phyloP scores from a whole-genome alignment of 768 basidiomycete species.

The Podaxis sp. region DNA sequence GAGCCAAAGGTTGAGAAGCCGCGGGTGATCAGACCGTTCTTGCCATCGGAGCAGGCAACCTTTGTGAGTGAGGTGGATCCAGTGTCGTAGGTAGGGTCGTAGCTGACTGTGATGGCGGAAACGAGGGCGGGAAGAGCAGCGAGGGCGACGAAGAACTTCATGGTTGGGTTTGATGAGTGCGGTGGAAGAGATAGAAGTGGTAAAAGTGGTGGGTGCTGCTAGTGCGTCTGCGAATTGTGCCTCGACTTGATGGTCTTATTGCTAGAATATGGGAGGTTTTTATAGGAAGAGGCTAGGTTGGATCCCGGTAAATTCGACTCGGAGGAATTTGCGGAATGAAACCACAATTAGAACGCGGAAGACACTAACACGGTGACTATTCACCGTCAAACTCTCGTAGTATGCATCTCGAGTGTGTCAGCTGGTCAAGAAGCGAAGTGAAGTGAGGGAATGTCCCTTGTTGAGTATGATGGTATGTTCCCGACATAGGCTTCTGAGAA shows the following conservation, averaged over 20 bases:
- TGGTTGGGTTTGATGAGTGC: constrained; percentile 16
- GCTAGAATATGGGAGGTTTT: neutral
- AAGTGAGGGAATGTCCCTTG: neutral
- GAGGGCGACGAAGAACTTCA: constrained; percentile 33
- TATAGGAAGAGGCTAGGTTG: neutral
- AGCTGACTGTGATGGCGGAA: constrained; percentile 28
- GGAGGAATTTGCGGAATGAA: neutral
- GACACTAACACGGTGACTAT: constrained; percentile 1
- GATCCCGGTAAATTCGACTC: constrained; percentile 8
- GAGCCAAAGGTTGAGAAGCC: constrained; percentile 49
- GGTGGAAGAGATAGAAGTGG: neutral
- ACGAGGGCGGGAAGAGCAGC: constrained; percentile 19
- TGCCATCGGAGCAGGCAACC: constrained; percentile 50
- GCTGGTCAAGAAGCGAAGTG: constrained; percentile 1
- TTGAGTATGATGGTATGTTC: neutral
- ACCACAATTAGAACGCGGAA: neutral
- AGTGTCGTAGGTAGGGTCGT: constrained; percentile 56
- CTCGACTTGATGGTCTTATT: neutral
- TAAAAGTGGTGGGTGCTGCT: neutral
- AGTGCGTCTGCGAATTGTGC: neutral
- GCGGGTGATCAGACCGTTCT: constrained; percentile 47
- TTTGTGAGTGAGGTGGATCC: constrained; percentile 34
- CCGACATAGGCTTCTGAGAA: neutral
- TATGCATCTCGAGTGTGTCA: neutral
- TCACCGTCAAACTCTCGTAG: constrained; percentile 13